Evolutionary conservation across 371 early-diverging fungal genomes (phyloP).

Genomic region (Mucor irregularis): DNA sequence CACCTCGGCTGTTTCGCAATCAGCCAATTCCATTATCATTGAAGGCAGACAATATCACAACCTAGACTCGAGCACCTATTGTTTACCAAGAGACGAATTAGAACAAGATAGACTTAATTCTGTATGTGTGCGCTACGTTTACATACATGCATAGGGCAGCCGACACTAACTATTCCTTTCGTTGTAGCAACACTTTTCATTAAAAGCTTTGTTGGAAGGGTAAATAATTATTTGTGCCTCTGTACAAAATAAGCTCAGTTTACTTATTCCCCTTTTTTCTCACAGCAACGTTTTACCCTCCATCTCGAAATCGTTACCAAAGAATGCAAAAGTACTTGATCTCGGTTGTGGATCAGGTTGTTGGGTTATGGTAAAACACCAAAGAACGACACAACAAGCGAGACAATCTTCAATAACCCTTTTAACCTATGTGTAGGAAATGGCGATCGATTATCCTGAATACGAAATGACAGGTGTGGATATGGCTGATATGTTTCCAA

Average conservation of each 20-base stretch:
- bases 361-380: constrained; percentile 32
- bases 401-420: not conserved
- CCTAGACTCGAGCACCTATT: constrained; percentile 34
- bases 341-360: constrained; percentile 32
- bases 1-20: not conserved
- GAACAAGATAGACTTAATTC: constrained; percentile 54
- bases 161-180: not conserved
- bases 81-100: constrained; percentile 48
- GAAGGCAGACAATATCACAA: constrained; percentile 47
- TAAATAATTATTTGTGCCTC: not conserved
- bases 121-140: constrained; percentile 17
- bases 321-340: constrained; percentile 18
- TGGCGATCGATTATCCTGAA: constrained; percentile 59
- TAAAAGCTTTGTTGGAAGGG: constrained; percentile 25
- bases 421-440: constrained; percentile 36
- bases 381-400: not conserved
- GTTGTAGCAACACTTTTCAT: constrained; percentile 26
- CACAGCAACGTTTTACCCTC: constrained; percentile 32
- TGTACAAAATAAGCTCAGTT: not conserved
- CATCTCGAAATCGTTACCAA: constrained; percentile 5
- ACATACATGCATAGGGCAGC: not conserved
- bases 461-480: constrained; percentile 57
- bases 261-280: not conserved
- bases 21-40: constrained; percentile 28
- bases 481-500: constrained; percentile 48